Evolutionary conservation across 805 yeast species (phyloP).

Genomic region (Pichia nakasei): DNA sequence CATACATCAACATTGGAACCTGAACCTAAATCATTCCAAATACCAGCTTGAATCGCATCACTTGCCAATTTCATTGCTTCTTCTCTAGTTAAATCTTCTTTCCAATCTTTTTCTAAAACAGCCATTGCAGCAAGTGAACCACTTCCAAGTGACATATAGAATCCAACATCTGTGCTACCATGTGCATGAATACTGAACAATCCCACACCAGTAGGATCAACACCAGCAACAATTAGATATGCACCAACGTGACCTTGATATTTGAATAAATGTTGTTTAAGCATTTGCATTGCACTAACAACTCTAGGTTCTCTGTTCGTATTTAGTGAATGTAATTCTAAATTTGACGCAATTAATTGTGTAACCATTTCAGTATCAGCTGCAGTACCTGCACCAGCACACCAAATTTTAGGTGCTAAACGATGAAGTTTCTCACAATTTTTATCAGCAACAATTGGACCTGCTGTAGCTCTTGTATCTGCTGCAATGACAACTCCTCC

Average conservation of each 20-base stretch:
- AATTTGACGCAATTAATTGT: constrained; percentile 79
- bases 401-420: constrained; percentile 88
- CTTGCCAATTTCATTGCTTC: constrained; percentile 89
- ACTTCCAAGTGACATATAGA: constrained; percentile 86
- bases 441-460: constrained; percentile 94
- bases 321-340: constrained; percentile 82
- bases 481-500: constrained; percentile 98
- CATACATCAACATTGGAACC: constrained; percentile 97
- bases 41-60: constrained; percentile 94
- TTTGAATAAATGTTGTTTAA: constrained; percentile 92
- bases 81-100: constrained; percentile 64
- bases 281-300: constrained; percentile 82
- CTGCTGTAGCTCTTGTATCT: constrained; percentile 96
- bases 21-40: constrained; percentile 97
- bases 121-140: constrained; percentile 99
- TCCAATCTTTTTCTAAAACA: constrained; percentile 84
- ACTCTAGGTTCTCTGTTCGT: constrained; percentile 87
- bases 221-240: constrained; percentile 95
- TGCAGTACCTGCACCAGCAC: constrained; percentile 99
- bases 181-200: constrained; percentile 92
- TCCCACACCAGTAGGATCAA: constrained; percentile 93
- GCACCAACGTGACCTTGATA: constrained; percentile 98
- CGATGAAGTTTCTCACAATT: constrained; percentile 94
- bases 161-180: constrained; percentile 95
- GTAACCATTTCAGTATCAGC: constrained; percentile 99